A percentile compares a stretch with the other conserved stretches of the same genome.
phyloP scores from a whole-genome alignment of 2,329 filamentous ascomycete genomes.

The Calycina herbarum region DNA sequence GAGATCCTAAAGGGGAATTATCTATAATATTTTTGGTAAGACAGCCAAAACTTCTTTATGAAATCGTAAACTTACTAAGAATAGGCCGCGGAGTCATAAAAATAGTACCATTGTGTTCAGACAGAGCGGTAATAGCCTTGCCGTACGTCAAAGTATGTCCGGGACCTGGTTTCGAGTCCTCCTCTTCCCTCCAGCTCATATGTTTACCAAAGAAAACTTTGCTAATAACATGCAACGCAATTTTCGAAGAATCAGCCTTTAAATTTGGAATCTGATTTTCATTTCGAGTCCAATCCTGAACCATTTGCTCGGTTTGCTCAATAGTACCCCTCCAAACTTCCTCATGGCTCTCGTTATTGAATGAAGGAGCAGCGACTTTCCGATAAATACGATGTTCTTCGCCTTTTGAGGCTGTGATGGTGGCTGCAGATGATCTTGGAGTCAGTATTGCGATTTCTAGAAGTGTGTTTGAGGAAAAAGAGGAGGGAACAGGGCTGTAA shows the following conservation, averaged over 20 bases:
- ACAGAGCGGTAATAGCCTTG: not conserved
- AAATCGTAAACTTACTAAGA: not conserved
- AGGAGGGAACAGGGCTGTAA: too few species aligned
- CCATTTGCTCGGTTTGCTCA: not conserved
- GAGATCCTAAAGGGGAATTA: not conserved
- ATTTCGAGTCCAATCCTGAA: not conserved
- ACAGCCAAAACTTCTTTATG: not conserved
- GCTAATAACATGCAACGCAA: not conserved
- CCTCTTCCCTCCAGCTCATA: not conserved
- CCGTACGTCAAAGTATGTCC: slow-evolving; percentile 1
- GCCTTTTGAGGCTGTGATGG: not conserved
- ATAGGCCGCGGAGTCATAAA: not conserved
- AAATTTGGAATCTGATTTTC: not conserved
- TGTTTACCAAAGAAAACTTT: not conserved
- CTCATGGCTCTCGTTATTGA: not conserved
- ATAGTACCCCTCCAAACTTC: not conserved
- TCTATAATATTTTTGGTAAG: not conserved
- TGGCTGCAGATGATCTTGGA: too few species aligned
- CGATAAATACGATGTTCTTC: not conserved
- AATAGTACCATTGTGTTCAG: not conserved
- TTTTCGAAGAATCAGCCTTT: not conserved
- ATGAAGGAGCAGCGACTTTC: not conserved
- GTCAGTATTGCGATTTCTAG: too few species aligned
- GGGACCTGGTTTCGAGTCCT: not conserved
- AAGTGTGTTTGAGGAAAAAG: too few species aligned